Conservation (phyloP, 2,329 filamentous ascomycete species). For the Fusarium sp. region DNA sequence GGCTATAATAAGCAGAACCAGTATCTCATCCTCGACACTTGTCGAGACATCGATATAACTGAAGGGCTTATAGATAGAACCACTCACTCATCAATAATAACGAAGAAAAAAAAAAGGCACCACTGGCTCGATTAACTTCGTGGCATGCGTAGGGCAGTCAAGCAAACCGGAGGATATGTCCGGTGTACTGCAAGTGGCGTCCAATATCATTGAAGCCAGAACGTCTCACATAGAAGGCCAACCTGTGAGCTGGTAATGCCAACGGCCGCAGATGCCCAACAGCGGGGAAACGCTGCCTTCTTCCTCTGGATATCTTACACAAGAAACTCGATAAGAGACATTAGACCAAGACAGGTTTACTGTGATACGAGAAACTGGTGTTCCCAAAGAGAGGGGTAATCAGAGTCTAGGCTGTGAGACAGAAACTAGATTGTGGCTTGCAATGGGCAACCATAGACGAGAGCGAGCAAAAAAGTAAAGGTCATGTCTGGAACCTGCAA, state of each 20-base stretch:
- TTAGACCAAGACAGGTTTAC: background rate
- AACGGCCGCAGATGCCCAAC: conserved; percentile 18
- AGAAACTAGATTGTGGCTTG: conserved; percentile 22
- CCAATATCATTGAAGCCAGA: background rate
- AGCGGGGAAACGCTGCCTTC: background rate
- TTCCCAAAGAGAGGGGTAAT: conserved; percentile 9
- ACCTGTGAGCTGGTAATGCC: conserved; percentile 1
- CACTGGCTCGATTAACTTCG: background rate
- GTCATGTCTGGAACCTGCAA: conserved; percentile 7
- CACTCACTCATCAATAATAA: background rate
- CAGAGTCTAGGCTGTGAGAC: conserved; percentile 17
- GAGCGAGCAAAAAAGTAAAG: background rate
- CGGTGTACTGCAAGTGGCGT: background rate
- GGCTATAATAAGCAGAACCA: background rate
- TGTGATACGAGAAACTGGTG: conserved; percentile 1
- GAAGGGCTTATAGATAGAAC: background rate
- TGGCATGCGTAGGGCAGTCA: conserved; percentile 1
- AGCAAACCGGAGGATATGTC: background rate
- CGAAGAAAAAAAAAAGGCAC: background rate
- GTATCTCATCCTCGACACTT: background rate
- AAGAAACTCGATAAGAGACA: conserved; percentile 13
- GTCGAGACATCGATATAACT: background rate
- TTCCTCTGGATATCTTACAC: background rate
- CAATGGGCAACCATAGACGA: conserved; percentile 17
- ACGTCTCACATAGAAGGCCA: background rate